Base-by-base conservation (phyloP, 129 eudicot species). In the Lonicera japonica region DNA sequence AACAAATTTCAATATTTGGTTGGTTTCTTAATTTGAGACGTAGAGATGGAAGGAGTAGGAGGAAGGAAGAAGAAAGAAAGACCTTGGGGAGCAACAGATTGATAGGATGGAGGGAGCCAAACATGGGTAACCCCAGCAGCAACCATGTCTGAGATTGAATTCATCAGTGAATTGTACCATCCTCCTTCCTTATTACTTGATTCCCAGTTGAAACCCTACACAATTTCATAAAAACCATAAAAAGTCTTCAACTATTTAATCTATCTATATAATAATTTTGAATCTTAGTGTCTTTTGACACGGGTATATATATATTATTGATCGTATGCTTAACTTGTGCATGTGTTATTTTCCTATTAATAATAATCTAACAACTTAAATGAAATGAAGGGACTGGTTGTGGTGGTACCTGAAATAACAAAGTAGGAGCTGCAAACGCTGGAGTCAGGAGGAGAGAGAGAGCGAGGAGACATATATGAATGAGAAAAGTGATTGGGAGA, bases 101-200 rank as follows among this genome's bases (percentile, higher is more conserved):
- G 94, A 19, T 84, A 79, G 15, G 87, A 72, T 0, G 96, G 96
- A 8, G 96, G 96, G 55, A 88, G 82, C 96, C 95, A 87, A 60
- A 87, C 73, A 83, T 84, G 96, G 29, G 89, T 81, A 25, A 84
- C 80, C 4, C 92, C 84, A 11, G 88, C 92, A 11, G 46, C 57
- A 17, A 78, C 86, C 34, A 88, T 54, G 21, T 81, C 92, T 16
- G 78, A 38, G 15, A 88, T 55, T 8, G 73, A 50, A 48, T 56
- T 64, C 12, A 63, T 46, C 0, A 88, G 56, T 7, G 70, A 68
- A 40, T 88, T 84, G 76, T 88, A 88, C 79, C 79, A 81, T 56
- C 96, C 92, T 11, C 84, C 89, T 64, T 67, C 70, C 54, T 80
- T 75, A 8, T 81, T 84, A 68, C 79, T 40, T 14, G 96, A 84